These are phyloP conservation scores for Erigeron philadelphicus DNA, from an alignment of 140 eudicot genomes.

Conservation along the genomic window DNA sequence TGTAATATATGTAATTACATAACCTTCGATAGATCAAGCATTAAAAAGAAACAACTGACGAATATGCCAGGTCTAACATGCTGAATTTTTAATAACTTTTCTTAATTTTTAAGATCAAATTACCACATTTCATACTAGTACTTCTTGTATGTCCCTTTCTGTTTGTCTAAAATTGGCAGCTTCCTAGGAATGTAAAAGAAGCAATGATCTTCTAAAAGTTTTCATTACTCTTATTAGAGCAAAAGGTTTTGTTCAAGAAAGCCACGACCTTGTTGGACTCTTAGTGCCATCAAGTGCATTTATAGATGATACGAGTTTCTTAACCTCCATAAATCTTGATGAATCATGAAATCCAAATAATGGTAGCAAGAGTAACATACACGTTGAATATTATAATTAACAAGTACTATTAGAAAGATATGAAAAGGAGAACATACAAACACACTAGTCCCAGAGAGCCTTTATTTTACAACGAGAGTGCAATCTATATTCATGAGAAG, in stretches of 20 bases:
- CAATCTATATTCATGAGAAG: background rate
- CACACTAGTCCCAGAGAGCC: background rate
- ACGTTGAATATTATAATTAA: background rate
- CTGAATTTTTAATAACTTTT: background rate
- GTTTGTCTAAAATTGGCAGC: slow-evolving; percentile 2
- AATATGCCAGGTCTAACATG: background rate
- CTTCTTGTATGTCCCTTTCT: background rate
- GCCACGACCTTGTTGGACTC: background rate
- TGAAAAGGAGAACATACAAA: background rate
- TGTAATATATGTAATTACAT: background rate
- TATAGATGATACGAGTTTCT: background rate
- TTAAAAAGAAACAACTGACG: background rate
- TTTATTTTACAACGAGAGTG: background rate
- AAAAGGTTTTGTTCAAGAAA: background rate
- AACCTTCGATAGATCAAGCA: background rate
- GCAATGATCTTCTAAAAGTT: background rate
- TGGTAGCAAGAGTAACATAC: background rate
- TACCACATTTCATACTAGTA: background rate
- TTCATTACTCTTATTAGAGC: background rate
- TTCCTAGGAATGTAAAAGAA: background rate
- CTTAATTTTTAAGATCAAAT: background rate
- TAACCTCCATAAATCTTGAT: background rate
- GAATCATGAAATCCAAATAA: background rate
- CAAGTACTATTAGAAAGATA: background rate
- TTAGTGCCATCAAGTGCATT: background rate